Base-by-base conservation (phyloP, 106 monocot genomes). In the Gastrodia elata region DNA sequence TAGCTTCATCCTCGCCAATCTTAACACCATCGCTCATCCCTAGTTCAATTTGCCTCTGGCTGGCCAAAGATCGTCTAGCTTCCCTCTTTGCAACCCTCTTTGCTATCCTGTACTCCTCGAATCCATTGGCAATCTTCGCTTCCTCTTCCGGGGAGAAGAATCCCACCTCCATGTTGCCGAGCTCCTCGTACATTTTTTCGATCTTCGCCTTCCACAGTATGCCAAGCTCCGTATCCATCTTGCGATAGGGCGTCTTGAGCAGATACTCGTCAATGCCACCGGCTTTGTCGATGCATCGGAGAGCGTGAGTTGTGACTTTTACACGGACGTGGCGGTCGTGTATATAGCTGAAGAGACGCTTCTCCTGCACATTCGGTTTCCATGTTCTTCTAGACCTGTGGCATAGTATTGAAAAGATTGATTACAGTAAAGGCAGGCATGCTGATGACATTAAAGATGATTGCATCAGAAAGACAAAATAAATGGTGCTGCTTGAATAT, bases 361-460 rank as follows among this genome's bases (percentile, higher is more conserved):
- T 95, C 74, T 89, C 85, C 74, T 91, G 94, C 24, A 95, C 91
- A 82, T 95, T 95, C n/a, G 94, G 94, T 65, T 95, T 95, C 94
- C 94, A 95, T 39, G 80, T 74, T 34, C 91, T 71, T 56, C 89
- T 81, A 26, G 85, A 82, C 80, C 94, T 91, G 68, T 57, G 73
- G 6, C 20, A 76, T 2, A 2, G 44, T 18, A 42, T 32, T 13
- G 22, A 55, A 55, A 18, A 55, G 4, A 13, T 5, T 52, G 30
- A 32, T 32, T 13, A 11, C 32, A 61, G 61, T 4, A 25, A 10
- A 2, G 24, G 1, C 7, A 5, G 10, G 24, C 8, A 6, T 6
- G 24, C 26, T 58, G 25, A 25, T 58, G 57, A 26, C 27, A 26
- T 58, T 7, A 58, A 58, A 8, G 26, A 20, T 58, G 57, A 5